These are phyloP conservation scores for Pythium guiyangense DNA, from an alignment of 352 stramenopile species.

Conservation along the genomic window DNA sequence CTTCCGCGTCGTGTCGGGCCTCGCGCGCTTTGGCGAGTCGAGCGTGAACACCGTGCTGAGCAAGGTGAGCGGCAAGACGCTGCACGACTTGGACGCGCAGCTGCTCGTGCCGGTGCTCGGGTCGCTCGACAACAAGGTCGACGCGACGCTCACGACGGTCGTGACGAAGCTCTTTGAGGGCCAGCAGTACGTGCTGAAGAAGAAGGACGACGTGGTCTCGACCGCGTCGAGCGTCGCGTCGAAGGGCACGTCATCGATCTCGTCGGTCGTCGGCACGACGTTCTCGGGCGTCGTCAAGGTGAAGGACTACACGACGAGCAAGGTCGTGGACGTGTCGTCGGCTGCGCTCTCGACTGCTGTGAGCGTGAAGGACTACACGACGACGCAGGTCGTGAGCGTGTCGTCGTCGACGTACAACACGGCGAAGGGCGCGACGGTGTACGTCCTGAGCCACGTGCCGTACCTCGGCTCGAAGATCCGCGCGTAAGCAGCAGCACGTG, in stretches of 20 bases:
- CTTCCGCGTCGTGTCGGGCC: slow-evolving; percentile 56
- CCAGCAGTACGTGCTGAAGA: slow-evolving; percentile 62
- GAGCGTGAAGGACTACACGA: slow-evolving; percentile 59
- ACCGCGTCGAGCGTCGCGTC: no score
- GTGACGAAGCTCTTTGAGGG: slow-evolving; percentile 47
- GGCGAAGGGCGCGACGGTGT: slow-evolving; percentile 43
- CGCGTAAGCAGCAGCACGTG: no score
- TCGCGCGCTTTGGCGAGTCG: slow-evolving; percentile 61
- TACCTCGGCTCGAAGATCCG: slow-evolving; percentile 61
- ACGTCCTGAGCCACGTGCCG: slow-evolving; percentile 53
- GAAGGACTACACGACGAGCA: slow-evolving; percentile 61
- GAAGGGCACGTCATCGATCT: no score
- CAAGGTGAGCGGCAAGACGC: slow-evolving; percentile 53
- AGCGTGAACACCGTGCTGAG: slow-evolving; percentile 61
- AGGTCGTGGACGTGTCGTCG: slow-evolving; percentile 27
- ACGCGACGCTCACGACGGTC: slow-evolving; percentile 45
- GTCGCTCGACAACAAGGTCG: slow-evolving; percentile 64
- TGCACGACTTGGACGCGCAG: no score
- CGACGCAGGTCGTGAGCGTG: slow-evolving; percentile 55
- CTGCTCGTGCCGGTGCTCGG: slow-evolving; percentile 39
- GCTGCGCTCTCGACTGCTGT: slow-evolving; percentile 37
- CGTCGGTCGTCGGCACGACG: slow-evolving; percentile 33
- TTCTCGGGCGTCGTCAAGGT: slow-evolving; percentile 38
- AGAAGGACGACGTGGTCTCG: slow-evolving; percentile 51
- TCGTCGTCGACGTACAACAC: slow-evolving; percentile 64